A percentile compares a stretch with the other conserved stretches of the same genome.
Conservation (phyloP, 1,284 basidiomycete species). For the Neotropicomus parvogracilis region DNA sequence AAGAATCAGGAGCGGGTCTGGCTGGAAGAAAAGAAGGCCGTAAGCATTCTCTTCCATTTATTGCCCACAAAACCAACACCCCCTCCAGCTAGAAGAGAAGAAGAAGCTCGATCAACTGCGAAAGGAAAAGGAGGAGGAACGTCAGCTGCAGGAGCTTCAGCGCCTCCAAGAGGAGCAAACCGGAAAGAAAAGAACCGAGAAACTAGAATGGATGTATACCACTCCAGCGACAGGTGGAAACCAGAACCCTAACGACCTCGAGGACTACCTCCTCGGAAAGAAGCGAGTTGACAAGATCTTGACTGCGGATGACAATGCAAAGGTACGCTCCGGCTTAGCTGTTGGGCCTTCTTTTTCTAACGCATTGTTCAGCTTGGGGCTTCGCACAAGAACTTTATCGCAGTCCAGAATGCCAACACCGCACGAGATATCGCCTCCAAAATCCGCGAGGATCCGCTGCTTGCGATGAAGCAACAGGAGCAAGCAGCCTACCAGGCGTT, state of each 20-base stretch:
- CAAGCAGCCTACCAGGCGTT: slow-evolving; percentile 89
- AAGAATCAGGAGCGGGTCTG: slow-evolving; percentile 99
- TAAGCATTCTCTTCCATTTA: slow-evolving; percentile 39
- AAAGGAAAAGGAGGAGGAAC: slow-evolving; percentile 96
- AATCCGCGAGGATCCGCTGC: slow-evolving; percentile 91
- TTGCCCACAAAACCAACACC: slow-evolving; percentile 9
- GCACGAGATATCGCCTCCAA: slow-evolving; percentile 87
- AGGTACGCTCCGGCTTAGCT: slow-evolving; percentile 47
- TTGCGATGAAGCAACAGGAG: slow-evolving; percentile 97
- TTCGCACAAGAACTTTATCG: slow-evolving; percentile 85
- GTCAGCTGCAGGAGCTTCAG: slow-evolving; percentile 94
- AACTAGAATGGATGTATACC: slow-evolving; percentile 98
- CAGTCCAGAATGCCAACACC: slow-evolving; percentile 91
- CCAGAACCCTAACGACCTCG: slow-evolving; percentile 86
- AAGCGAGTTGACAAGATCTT: slow-evolving; percentile 96
- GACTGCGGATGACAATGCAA: slow-evolving; percentile 83
- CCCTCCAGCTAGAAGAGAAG: slow-evolving; percentile 84
- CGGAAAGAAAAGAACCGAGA: slow-evolving; percentile 90
- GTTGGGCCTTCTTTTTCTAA: slow-evolving; percentile 8
- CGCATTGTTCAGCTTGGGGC: slow-evolving; percentile 62
- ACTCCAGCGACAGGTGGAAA: slow-evolving; percentile 84
- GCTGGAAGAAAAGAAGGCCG: slow-evolving; percentile 96
- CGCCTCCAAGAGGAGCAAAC: slow-evolving; percentile 91
- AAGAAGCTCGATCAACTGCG: slow-evolving; percentile 95
- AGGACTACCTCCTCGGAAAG: slow-evolving; percentile 97